phyloP scores from a whole-genome alignment of 2,329 filamentous ascomycete species.

The Colletotrichum sp. region DNA sequence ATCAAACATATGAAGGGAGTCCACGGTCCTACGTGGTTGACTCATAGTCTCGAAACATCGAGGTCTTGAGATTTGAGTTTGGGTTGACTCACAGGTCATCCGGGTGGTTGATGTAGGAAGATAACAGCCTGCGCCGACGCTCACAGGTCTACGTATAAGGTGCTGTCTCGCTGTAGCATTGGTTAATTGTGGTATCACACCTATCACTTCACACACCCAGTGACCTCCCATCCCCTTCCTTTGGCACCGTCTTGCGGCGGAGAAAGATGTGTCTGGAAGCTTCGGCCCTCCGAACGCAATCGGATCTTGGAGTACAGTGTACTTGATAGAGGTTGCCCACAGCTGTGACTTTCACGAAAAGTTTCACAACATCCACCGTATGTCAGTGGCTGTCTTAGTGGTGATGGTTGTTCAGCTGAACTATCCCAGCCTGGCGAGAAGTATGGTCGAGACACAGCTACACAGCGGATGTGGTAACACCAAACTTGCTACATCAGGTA shows the following conservation, averaged over 20 bases:
- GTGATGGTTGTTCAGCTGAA: not conserved
- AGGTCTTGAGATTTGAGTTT: not conserved
- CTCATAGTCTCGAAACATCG: not conserved
- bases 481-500: fast-evolving
- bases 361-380: fast-evolving
- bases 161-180: fast-evolving
- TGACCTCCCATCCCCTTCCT: no score
- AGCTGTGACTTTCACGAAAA: not conserved
- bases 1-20: not conserved
- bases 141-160: fast-evolving
- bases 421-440: no score
- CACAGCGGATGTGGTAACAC: not conserved
- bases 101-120: not conserved
- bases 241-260: not conserved
- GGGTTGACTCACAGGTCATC: not conserved
- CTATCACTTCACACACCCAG: not conserved
- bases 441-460: not conserved
- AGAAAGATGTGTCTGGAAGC: not conserved
- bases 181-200: fast-evolving
- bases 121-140: not conserved
- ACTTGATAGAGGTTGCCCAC: not conserved
- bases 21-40: not conserved
- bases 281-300: not conserved
- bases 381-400: fast-evolving
- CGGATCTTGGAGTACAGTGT: fast-evolving